Evolutionary conservation across 768 basidiomycete species (phyloP), one percentile per base, ranked within the genome.

Genomic region (Tulasnella sp.): DNA sequence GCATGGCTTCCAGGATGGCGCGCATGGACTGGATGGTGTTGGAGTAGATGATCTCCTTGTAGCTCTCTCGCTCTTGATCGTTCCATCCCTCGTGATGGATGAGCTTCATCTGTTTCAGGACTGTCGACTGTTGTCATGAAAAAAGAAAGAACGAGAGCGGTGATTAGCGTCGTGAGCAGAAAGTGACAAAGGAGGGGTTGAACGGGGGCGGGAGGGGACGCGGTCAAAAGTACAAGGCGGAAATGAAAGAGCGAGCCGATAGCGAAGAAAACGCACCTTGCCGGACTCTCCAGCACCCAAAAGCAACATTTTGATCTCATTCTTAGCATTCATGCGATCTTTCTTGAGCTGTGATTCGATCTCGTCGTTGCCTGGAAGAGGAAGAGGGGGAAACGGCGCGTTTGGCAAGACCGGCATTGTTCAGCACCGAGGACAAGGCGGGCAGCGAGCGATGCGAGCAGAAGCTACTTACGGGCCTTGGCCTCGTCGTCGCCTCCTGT

Each of bases 281-380:
- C 96, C 96, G 74, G 94, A 96, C 87, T 97, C 96, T 84, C 97
- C 96, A 77, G 97, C 96, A 76, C 97, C 97, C 36, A 99, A 87
- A 77, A 99, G 83, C 78, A 98, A 82, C 96, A 98, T 97, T 86
- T 98, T 96, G 82, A 96, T 94, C 83, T 96, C 94, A 80, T 95
- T 96, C 87, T 93, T 94, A 58, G 91, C 91, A 88, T 91, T 90
- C 86, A 93, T 88, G 64, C 91, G 85, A 85, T 97, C 95, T 80
- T 90, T 86, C 86, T 92, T 94, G 79, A 97, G 89, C 84, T 97
- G 95, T 84, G 85, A 91, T 86, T 97, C 95, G 79, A 97, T 97
- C 86, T 93, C 93, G 81, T 96, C 94, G 81, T 95, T 95, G 82
- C 93, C 93, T 94, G 78, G 7, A 40, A 9, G 22, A 49, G 9